Evolutionary conservation across 2,329 filamentous ascomycete species (phyloP), one percentile per base, ranked within the genome.

Genomic region (Thelonectria olida): DNA sequence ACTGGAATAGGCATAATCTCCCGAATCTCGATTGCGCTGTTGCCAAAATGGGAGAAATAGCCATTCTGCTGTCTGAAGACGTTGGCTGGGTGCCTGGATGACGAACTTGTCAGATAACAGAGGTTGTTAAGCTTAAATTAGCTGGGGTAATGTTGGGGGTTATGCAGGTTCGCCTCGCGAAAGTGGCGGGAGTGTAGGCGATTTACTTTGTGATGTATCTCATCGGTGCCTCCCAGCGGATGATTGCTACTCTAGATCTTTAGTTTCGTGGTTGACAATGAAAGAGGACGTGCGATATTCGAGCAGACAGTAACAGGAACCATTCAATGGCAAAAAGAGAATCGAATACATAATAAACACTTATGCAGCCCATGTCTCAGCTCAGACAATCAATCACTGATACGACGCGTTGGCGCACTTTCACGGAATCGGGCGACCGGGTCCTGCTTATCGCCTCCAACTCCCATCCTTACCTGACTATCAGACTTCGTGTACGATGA

Each of bases 51-150:
- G 56, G 44, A 25, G 23, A 58, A 54, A 54, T 59, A 59, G 39
- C 56, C 56, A 54, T 42, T 34, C 34, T 23, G 23, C 36, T 17
- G 47, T 41, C 15, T 22, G 39, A n/a, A n/a, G n/a, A 49, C 23
- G 9, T 19, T 34, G 13, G 41, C n/a, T 36, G 54, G 27, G 7
- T 4, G 12, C 7, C 28, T 34, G 12, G 27, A 15, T 13, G 20
- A 28, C 10, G 42, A 48, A 10, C 25, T 51, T 15, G 25, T 8
- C 28, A 25, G 50, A 54, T 54, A 42, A 54, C 19, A 34, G 10
- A 25, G 42, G 25, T 20, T 7, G 36, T 59, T 59, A 59, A 59
- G 56, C 56, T 59, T 59, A 59, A 54, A 20, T 48, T 42, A 39
- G n/a, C n/a, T 25, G 23, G 41, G 25, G 28, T 22, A 34, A 31